Percentiles rank a stretch among this genome's conserved stretches.
Conservation (phyloP, 1,139 yeast species). For the Arxiozyma slooffiae region DNA sequence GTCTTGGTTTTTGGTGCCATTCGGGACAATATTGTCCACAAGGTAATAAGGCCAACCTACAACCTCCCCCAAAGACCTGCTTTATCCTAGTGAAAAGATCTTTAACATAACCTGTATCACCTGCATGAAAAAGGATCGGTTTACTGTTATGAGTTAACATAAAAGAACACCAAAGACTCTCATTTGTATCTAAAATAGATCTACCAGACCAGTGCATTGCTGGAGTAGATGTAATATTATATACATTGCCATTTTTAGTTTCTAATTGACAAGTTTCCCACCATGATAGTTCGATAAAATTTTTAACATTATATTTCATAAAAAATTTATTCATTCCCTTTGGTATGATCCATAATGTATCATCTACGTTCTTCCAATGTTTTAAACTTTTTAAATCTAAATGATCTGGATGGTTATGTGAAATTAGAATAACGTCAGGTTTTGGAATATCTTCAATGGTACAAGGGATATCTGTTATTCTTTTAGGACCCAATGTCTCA, state of each 20-base stretch:
- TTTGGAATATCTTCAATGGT: conserved; percentile 50
- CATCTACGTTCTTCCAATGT: conserved; percentile 40
- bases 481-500: conserved; percentile 64
- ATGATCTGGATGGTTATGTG: conserved; percentile 95
- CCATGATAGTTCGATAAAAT: conserved; percentile 75
- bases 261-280: conserved; percentile 59
- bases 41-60: conserved; percentile 66
- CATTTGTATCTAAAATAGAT: conserved; percentile 63
- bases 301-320: conserved; percentile 39
- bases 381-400: conserved; percentile 55
- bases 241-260: conserved; percentile 40
- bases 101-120: conserved; percentile 81
- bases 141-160: conserved; percentile 53
- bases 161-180: conserved; percentile 82
- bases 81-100: conserved; percentile 63
- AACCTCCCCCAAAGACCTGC: conserved; percentile 51
- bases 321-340: conserved; percentile 58
- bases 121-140: conserved; percentile 79
- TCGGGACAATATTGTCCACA: conserved; percentile 93
- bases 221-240: conserved; percentile 81
- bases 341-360: conserved; percentile 71
- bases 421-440: conserved; percentile 66
- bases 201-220: conserved; percentile 98
- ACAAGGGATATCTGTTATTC: conserved; percentile 69
- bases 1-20: conserved; percentile 90